These are phyloP conservation scores for Litchi chinensis DNA, from an alignment of 345 rosid species.

Conservation along the genomic window DNA sequence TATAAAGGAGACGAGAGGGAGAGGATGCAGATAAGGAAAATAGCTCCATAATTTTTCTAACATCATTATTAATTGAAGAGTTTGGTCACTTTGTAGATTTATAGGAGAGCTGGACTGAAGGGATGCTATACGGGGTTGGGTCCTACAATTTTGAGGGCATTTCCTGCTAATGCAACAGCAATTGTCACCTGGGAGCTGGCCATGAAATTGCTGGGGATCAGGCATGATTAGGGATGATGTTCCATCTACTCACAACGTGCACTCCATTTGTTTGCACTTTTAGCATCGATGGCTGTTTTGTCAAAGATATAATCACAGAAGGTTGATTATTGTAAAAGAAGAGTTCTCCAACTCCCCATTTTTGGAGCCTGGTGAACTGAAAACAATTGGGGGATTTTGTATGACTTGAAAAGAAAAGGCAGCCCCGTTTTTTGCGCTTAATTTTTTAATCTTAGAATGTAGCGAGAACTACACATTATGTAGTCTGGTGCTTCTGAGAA, in stretches of 20 bases:
- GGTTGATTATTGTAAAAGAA: slow-evolving; percentile 12
- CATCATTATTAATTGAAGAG: background rate
- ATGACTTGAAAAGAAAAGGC: background rate
- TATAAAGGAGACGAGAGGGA: background rate
- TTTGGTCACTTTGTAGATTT: slow-evolving; percentile 48
- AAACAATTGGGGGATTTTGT: background rate
- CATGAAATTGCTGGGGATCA: slow-evolving; percentile 70
- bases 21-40: background rate
- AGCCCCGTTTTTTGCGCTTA: background rate
- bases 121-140: slow-evolving; percentile 93
- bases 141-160: slow-evolving; percentile 83
- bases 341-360: background rate
- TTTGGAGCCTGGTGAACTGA: background rate
- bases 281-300: slow-evolving; percentile 16
- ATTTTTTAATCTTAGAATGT: background rate
- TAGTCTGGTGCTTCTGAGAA: background rate
- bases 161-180: slow-evolving; percentile 97
- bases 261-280: slow-evolving; percentile 12
- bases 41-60: background rate
- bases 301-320: slow-evolving; percentile 5
- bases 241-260: slow-evolving; percentile 2
- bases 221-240: slow-evolving; percentile 37
- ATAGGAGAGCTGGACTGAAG: slow-evolving; percentile 70
- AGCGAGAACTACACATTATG: slow-evolving; percentile 3
- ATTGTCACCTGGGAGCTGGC: slow-evolving; percentile 97